Base-by-base conservation (phyloP, 2,329 filamentous ascomycete genomes). In the Thielaviopsis ethacetica region DNA sequence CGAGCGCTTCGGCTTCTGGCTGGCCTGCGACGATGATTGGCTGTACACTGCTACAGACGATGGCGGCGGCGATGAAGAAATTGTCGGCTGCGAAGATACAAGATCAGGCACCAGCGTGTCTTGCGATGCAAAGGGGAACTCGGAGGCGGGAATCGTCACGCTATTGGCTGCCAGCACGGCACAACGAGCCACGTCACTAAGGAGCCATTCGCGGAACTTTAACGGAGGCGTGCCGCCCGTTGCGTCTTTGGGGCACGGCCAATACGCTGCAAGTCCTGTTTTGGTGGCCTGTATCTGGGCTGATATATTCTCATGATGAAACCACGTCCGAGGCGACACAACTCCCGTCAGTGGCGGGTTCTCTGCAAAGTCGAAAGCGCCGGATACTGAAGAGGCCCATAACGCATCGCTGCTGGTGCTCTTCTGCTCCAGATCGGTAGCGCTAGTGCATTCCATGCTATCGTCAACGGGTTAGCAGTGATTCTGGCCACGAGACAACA, bases 361-460 rank as follows among this genome's bases (percentile, higher is more conserved):
- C 21, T 59, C 19, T 27, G 17, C 41, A 41, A 50, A 50, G 26
- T 59, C 26, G 12, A 44, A 24, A 13, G 53, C 19, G 7, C 21
- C 30, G 3, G 19, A 22, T 30, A 54, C 38, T 22, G 38, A 27
- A 19, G 52, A 55, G 10, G 34, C 44, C 59, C 59, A 59, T n/a
- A 38, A 15, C 19, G 34, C 26, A 21, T 59, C 58, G 44, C 21
- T 27, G 2, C 19, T 26, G 54, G 10, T 41, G 22, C 24, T 24
- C 3, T 24, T 56, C 24, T 49, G 21, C 10, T 49, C 19, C 19
- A 56, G 17, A 21, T 56, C 54, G 19, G 44, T 15, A 6, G 41
- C 51, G 21, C 44, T 21, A 47, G 38, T 19, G 19, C 41, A 59
- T 41, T 59, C 57, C 13, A 59, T 55, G 34, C 57, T 59, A 27